Evolutionary conservation across 2,329 filamentous ascomycete genomes (phyloP), one percentile per base, ranked within the genome.

Genomic region (Penicillium janthinellum): DNA sequence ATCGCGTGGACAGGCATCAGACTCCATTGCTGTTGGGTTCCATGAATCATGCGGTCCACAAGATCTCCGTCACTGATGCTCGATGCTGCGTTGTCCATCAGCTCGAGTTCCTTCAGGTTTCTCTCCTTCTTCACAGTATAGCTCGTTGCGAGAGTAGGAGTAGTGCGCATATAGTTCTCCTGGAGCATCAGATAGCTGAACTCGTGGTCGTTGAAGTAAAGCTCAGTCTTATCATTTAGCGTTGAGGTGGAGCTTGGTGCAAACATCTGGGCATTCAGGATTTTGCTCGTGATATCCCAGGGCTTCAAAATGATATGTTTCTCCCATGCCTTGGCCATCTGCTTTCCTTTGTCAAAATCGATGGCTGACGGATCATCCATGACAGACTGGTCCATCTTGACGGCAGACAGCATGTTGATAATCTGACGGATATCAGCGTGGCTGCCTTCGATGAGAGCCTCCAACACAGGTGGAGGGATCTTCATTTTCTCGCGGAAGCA

Each of bases 121-220:
- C 88, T 84, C 74, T 94, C 89, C 64, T 86, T 87, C 59, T 86
- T 87, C 59, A 84, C 86, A 41, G 81, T 82, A 72, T 88, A 89
- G 20, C 81, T 82, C 61, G 81, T 84, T 3, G 90, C 80, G 12
- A 80, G 82, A 61, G 88, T 83, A 3, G 95, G 95, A 61, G 88
- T 91, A 1, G 92, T 92, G 63, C 87, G 89, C 12, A 99, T 83
- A 69, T 99, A 99, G 73, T 99, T 99, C 76, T 99, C 96, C 74
- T 99, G 95, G 49, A 99, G 88, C 95, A 99, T 98, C 55, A 99
- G 82, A 71, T 89, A 95, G 71, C 92, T 97, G 78, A 98, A 96
- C 70, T 99, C 95, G 72, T 99, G 95, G 70, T 99, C 95, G 75
- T 99, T 98, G 82, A 99, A 99, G 76, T 99, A 99, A 1, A 99